phyloP scores from a whole-genome alignment of 2,329 filamentous ascomycete genomes.

The Cladosporium phlei region DNA sequence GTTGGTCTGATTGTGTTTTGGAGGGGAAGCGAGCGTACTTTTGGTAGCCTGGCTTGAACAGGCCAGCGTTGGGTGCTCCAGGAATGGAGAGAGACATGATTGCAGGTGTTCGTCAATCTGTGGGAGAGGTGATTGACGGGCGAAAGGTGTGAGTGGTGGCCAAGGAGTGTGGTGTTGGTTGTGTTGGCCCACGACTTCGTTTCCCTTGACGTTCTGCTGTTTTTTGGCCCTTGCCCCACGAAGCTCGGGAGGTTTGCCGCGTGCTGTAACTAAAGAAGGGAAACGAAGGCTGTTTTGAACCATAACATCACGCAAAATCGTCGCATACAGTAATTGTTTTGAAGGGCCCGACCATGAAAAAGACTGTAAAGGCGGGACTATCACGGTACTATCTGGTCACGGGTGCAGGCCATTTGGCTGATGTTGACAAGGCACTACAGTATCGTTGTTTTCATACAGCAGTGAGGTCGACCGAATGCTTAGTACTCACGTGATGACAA shows the following conservation, averaged over 20 bases:
- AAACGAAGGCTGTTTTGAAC: background rate
- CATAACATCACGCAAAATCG: background rate
- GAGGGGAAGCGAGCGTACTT: conserved; percentile 57
- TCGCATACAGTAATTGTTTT: too few species aligned
- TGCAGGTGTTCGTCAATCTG: conserved; percentile 7
- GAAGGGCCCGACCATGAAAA: too few species aligned
- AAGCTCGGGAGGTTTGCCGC: conserved; percentile 5
- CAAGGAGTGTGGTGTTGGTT: background rate
- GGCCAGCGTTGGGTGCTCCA: conserved; percentile 81
- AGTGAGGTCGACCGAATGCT: too few species aligned
- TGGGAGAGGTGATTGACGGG: background rate
- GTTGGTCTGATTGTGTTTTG: conserved; percentile 17
- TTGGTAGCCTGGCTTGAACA: conserved; percentile 96
- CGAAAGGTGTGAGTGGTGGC: background rate
- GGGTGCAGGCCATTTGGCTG: too few species aligned
- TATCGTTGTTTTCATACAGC: too few species aligned
- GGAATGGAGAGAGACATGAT: conserved; percentile 94
- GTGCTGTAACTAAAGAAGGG: too few species aligned
- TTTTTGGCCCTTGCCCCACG: conserved; percentile 10
- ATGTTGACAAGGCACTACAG: too few species aligned
- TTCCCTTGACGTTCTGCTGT: conserved; percentile 11
- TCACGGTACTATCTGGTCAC: too few species aligned
- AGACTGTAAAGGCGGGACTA: too few species aligned
- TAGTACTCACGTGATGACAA: too few species aligned
- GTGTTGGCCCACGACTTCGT: background rate